Evolutionary conservation across 164 flowering plant species (phyloP), one percentile per base, ranked within the genome.

Genomic region (Magnolia changhungtana): DNA sequence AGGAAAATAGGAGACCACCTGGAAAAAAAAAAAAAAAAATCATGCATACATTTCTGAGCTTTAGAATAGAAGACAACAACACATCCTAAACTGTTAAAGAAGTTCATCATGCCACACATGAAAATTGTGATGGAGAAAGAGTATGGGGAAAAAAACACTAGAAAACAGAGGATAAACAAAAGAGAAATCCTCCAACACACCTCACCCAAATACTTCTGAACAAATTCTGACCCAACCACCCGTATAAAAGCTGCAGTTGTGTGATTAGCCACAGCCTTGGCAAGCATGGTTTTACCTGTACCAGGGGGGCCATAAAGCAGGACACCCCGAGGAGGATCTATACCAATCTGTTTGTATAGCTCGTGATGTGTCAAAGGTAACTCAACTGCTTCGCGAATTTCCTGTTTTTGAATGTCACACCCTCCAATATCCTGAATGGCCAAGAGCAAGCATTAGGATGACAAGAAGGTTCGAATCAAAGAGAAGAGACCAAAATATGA

Each of bases 241-340:
- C 98, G 86, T n/a, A 96, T 92, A 81, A 96, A 96, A 73, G 99
- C 94, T 13, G 95, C 97, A 50, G 98, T 92, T 7, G 98, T 92
- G 72, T 90, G 94, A 81, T 94, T 86, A 1, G 99, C 99, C 67
- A 96, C 98, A 79, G 99, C 99, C 82, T 96, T 96, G 18, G 99
- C 99, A 78, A 96, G 93, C 98, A 96, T 92, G 2, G 98, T 96
- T 81, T 96, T 94, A 5, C 99, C 99, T 1, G 98, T 96, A 24
- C 99, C 99, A 80, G 99, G 99, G 18, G 98, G 98, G 31, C 99
- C 99, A 84, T 92, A 92, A 2, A 94, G 95, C 86, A 96, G 77
- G 18, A 96, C 99, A 76, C 99, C 99, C 10, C 97, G 91, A 37
- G 98, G 99, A 73, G 98, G 98, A 75, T 96, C 98, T 23, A 96